Evolutionary conservation across 225 moss, liverwort and hornwort genomes (phyloP), one percentile per base, ranked within the genome.

Genomic region (Bryoerythrophyllum caledonicum): DNA sequence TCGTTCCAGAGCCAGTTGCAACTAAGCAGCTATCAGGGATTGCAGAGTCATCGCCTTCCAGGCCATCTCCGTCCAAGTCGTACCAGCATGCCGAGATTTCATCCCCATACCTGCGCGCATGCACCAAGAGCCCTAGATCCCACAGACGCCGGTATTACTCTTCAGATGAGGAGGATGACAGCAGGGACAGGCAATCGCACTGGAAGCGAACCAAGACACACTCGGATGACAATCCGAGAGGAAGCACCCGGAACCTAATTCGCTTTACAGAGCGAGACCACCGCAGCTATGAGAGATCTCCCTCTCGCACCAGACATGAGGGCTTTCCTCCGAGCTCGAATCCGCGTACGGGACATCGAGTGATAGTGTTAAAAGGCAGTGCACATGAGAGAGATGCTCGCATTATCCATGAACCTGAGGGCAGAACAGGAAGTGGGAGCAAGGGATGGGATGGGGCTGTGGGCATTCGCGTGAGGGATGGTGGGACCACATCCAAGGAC

Each of bases 191-290:
- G 59, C 86, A 86, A 78, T 63, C 81, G 26, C 81, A 83, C 65
- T 86, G 86, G 83, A 86, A 86, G 68, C 74, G 86, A 54, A 78
- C 73, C n/a, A 86, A 78, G 78, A 61, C 80, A 7, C 65, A 37
- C 21, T 55, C 86, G 20, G 78, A 78, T 52, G 78, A 83, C 15
- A 32, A 72, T 25, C 32, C 64, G 13, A 63, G 59, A 60, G 71
- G 49, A 11, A 74, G 61, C 24, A 25, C 60, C 17, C 58, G 78
- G 65, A 69, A 38, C n/a, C 21, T 71, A 62, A 75, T 53, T 75
- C 72, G 72, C 15, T 73, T 57, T 43, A 35, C 82, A 5, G 59
- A 74, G 59, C 78, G 70, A 59, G 78, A 79, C 73, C 54, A 60
- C 38, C 71, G 53, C 59, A 63, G 76, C 65, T 56, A 27, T 49